Conservation (phyloP, 306 rosid genomes). For the Begonia loranthoides region DNA sequence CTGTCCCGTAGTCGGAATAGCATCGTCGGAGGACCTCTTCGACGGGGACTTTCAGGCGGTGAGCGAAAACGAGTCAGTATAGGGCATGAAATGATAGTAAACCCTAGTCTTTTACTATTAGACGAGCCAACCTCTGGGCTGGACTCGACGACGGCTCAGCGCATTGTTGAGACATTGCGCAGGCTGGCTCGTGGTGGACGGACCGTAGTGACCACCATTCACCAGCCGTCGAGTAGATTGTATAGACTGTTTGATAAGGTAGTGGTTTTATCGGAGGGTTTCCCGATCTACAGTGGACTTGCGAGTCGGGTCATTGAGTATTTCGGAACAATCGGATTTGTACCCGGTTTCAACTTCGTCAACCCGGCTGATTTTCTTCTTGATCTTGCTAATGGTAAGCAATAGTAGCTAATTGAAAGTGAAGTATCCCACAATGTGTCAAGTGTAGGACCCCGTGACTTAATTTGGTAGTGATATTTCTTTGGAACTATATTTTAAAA, state of each 20-base stretch:
- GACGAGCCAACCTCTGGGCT: conserved; percentile 90
- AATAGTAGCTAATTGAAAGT: neutral
- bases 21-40: conserved; percentile 32
- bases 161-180: conserved; percentile 29
- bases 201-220: conserved; percentile 66
- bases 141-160: conserved; percentile 72
- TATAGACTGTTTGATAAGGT: conserved; percentile 78
- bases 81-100: conserved; percentile 74
- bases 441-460: too few species aligned
- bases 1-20: conserved; percentile 40
- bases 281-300: conserved; percentile 48
- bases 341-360: conserved; percentile 45
- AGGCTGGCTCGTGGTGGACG: conserved; percentile 50
- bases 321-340: conserved; percentile 43
- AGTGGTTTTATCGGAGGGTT: conserved; percentile 52
- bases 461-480: too few species aligned
- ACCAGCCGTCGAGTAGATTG: conserved; percentile 70
- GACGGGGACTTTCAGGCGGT: conserved; percentile 75
- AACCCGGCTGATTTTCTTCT: conserved; percentile 85
- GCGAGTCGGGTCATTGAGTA: conserved; percentile 63
- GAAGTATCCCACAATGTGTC: too few species aligned
- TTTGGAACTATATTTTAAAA: too few species aligned
- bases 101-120: conserved; percentile 61
- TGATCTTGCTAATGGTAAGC: conserved; percentile 82
- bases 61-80: conserved; percentile 77